A percentile compares a stretch with the other conserved stretches of the same genome.
These are phyloP conservation scores for Malus sylvestris DNA, from an alignment of 306 rosid genomes.

Conservation along the genomic window DNA sequence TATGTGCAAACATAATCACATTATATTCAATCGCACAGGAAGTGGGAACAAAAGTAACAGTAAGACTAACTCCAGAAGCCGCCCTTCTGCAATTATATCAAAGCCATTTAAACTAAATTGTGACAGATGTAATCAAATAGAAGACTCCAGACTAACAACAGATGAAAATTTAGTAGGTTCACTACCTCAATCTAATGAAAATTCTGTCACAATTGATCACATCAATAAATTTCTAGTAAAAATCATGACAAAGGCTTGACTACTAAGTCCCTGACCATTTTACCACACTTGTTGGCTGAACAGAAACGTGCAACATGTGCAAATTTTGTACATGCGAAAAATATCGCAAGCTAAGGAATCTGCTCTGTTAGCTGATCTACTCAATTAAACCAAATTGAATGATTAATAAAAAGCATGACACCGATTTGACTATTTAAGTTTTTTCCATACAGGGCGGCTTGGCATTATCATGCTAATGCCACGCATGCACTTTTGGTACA, in stretches of 20 bases:
- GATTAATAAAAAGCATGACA: neutral
- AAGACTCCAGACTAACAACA: neutral
- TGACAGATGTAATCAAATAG: neutral
- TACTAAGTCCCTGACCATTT: neutral
- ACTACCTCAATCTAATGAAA: neutral
- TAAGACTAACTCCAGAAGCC: neutral
- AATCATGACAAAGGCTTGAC: neutral
- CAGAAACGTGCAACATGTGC: neutral
- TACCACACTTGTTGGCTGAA: neutral
- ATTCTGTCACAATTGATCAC: neutral
- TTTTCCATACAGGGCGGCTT: neutral
- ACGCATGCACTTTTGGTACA: neutral
- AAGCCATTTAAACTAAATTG: neutral
- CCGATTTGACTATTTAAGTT: neutral
- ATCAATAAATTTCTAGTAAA: neutral
- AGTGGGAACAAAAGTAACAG: neutral
- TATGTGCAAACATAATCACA: neutral
- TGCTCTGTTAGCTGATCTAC: neutral
- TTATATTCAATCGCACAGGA: neutral
- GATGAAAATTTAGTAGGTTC: neutral
- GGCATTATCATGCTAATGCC: neutral
- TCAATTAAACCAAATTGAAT: neutral
- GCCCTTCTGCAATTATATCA: neutral
- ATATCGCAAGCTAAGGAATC: neutral
- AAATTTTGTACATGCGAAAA: neutral